phyloP scores from a whole-genome alignment of 2,329 filamentous ascomycete species.

The Neopestalotiopsis rosae region DNA sequence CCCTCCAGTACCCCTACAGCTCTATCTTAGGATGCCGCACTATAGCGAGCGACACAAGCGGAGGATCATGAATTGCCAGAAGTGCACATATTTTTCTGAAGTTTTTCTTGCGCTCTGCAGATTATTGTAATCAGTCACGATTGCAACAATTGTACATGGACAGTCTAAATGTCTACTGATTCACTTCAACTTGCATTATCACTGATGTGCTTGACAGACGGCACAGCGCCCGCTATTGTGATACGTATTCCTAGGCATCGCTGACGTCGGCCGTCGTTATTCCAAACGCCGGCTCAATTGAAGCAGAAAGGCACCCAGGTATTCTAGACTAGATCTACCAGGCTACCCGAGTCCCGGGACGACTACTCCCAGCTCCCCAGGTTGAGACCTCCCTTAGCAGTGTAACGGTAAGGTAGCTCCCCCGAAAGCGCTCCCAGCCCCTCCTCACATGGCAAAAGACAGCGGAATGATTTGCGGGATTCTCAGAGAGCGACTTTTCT shows the following conservation, averaged over 20 bases:
- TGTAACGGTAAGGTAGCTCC: neutral
- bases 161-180: neutral
- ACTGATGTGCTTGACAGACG: neutral
- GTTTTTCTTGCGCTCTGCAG: neutral
- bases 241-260: neutral
- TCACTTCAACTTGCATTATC: neutral
- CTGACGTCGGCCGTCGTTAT: constrained; percentile 8
- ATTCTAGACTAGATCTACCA: neutral
- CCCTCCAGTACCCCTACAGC: neutral
- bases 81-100: neutral
- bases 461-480: neutral
- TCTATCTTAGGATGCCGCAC: neutral
- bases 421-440: neutral
- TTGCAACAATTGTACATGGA: neutral
- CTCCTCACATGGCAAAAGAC: constrained; percentile 1
- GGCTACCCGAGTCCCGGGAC: neutral
- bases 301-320: neutral
- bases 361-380: neutral
- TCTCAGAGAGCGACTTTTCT: neutral
- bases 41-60: neutral
- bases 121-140: neutral
- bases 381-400: neutral
- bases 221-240: neutral
- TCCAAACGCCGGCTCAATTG: constrained; percentile 14
- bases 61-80: neutral